Evolutionary conservation across 73 alveolate species (phyloP), one percentile per base, ranked within the genome.

Genomic region (Paramecium primaurelia): DNA sequence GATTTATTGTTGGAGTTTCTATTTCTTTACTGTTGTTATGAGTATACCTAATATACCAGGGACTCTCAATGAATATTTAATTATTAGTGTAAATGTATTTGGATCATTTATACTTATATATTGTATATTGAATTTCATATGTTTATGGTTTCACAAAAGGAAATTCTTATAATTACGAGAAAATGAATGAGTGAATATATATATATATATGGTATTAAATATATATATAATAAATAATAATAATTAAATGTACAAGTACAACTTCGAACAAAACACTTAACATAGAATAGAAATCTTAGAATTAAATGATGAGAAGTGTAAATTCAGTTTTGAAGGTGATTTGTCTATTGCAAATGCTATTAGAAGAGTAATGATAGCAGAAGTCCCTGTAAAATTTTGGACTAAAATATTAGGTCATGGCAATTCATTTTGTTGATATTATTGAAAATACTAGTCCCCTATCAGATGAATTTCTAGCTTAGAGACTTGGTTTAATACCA

Each of bases 401-500:
- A 18, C 37, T 45, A 20, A 80, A 44, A 5, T n/a, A 34, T 71
- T 77, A 89, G 88, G 96, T 98, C 8, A 97, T 97, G 98, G 99
- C 99, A 16, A 97, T 97, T 75, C 99, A 97, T 91, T 92, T 96
- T 88, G 99, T 97, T 18, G 95, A 96, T 89, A 96, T 97, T 44
- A 92, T 93, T 20, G 98, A 95, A 92, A 97, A 97, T 93, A 97
- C 99, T 16, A 88, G 97, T 59, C 98, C 99, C 16, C 93, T 97
- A 25, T 97, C 95, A 88, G 99, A 97, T 92, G 99, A 97, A 89
- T 97, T 96, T 77, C 80, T 97, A 1, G 96, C 98, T 0, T 99
- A 97, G 77, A 88, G 99, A 88, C 86, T 97, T 25, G 99, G 99
- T 22, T 91, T 97, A 86, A 93, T 97, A 34, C 99, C 99, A 4